These are phyloP conservation scores for Fusarium drepaniforme DNA, from an alignment of 2,329 filamentous ascomycete genomes.

Conservation along the genomic window DNA sequence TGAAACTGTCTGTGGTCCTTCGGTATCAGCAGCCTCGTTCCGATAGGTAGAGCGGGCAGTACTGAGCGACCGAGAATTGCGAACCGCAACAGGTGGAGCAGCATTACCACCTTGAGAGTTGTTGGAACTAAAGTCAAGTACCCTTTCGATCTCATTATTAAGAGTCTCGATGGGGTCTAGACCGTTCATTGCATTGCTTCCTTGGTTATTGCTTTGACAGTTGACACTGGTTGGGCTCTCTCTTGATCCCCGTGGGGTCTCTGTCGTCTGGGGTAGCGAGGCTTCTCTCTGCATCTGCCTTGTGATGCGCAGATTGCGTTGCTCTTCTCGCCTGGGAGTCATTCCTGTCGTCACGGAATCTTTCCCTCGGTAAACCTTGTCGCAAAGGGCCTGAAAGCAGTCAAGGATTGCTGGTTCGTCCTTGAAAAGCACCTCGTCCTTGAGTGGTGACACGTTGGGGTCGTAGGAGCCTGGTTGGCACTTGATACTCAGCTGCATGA, in stretches of 20 bases:
- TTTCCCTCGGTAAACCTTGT: conserved; percentile 51
- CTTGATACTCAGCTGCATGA: conserved; percentile 72
- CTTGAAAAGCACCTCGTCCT: conserved; percentile 78
- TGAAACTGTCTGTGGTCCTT: conserved; percentile 10
- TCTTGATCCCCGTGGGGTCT: background rate
- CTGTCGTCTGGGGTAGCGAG: background rate
- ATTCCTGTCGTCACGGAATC: background rate
- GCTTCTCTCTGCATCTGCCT: background rate
- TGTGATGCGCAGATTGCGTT: background rate
- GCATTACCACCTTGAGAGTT: background rate
- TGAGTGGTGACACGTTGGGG: conserved; percentile 77
- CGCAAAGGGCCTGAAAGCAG: conserved; percentile 61
- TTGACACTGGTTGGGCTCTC: background rate
- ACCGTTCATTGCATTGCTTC: conserved; percentile 5
- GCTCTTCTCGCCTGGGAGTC: background rate
- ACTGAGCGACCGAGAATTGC: conserved; percentile 1
- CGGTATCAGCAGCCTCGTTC: background rate
- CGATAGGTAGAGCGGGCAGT: background rate
- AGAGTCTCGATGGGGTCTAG: conserved; percentile 24
- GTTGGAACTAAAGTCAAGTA: conserved; percentile 6
- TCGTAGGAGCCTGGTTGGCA: conserved; percentile 76
- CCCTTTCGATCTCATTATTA: conserved; percentile 16
- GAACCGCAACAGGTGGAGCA: background rate
- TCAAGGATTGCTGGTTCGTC: conserved; percentile 61
- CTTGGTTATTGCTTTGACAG: background rate